Conservation (phyloP, 108 stramenopile genomes). For the Nitzschia putrida region DNA sequence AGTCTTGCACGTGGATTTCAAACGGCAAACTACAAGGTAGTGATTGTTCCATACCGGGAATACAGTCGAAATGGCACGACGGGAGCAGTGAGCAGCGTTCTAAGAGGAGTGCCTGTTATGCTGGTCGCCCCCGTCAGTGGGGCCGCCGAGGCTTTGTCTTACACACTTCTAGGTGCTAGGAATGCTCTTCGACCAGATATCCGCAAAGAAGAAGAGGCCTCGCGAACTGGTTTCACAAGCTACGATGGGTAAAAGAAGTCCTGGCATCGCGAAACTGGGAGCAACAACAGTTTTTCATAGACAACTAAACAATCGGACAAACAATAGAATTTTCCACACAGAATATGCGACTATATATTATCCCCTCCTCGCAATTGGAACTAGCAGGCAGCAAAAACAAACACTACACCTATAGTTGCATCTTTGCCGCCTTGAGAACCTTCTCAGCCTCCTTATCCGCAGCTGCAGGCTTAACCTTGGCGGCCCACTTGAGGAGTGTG, state of each 20-base stretch:
- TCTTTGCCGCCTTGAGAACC: slow-evolving; percentile 70
- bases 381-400: too few species aligned
- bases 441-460: slow-evolving; percentile 84
- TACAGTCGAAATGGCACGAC: slow-evolving; percentile 59
- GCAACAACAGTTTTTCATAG: too few species aligned
- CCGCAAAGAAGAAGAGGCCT: slow-evolving; percentile 76
- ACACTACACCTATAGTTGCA: slow-evolving; percentile 8
- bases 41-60: slow-evolving; percentile 74
- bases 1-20: slow-evolving; percentile 70
- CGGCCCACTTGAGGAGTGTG: slow-evolving; percentile 74
- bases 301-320: too few species aligned
- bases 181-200: slow-evolving; percentile 82
- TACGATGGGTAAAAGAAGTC: slow-evolving; percentile 8
- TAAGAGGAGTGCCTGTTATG: slow-evolving; percentile 76
- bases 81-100: slow-evolving; percentile 65
- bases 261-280: too few species aligned
- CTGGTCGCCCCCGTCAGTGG: slow-evolving; percentile 74
- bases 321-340: neutral
- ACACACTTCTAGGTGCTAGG: slow-evolving; percentile 73
- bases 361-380: too few species aligned
- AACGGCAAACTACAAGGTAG: slow-evolving; percentile 79
- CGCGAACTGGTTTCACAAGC: slow-evolving; percentile 35
- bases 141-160: slow-evolving; percentile 79
- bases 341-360: neutral
- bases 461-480: slow-evolving; percentile 69